Conservation (phyloP, 345 rosid genomes). For the Salix purpurea region DNA sequence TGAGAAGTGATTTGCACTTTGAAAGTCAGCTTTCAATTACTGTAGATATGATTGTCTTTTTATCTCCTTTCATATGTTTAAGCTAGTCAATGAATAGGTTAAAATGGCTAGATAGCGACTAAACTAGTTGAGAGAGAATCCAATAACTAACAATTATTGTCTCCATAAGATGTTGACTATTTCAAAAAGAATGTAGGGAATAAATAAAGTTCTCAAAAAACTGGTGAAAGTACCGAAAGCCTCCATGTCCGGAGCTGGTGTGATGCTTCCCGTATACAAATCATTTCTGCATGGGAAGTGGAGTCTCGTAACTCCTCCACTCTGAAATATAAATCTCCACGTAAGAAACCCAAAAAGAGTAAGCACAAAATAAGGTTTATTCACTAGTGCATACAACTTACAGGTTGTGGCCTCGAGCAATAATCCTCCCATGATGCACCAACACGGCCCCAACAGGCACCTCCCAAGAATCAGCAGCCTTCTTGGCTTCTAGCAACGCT, state of each 20-base stretch:
- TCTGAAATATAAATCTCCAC: constrained; percentile 41
- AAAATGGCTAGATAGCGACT: not conserved
- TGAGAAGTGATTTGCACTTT: not conserved
- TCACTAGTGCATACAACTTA: constrained; percentile 37
- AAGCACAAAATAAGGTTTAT: constrained; percentile 9
- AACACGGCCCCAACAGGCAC: constrained; percentile 96
- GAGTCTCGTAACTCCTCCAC: constrained; percentile 94
- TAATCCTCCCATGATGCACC: constrained; percentile 80
- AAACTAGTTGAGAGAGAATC: not conserved
- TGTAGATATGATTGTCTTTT: not conserved
- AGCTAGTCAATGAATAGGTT: not conserved
- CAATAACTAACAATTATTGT: not conserved
- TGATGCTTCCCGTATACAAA: constrained; percentile 90
- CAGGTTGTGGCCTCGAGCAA: constrained; percentile 93
- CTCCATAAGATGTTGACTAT: not conserved
- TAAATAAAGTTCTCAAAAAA: not conserved
- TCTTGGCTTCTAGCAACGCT: constrained; percentile 84
- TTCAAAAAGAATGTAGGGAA: not conserved
- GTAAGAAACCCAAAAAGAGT: constrained; percentile 11
- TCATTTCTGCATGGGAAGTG: constrained; percentile 97
- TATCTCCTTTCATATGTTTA: not conserved
- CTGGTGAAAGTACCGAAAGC: constrained; percentile 58
- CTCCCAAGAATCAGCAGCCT: constrained; percentile 96
- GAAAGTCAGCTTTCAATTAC: not conserved
- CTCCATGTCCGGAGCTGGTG: constrained; percentile 73